phyloP scores from a whole-genome alignment of 2,329 filamentous ascomycete genomes.

The Aureobasidium subglaciale region DNA sequence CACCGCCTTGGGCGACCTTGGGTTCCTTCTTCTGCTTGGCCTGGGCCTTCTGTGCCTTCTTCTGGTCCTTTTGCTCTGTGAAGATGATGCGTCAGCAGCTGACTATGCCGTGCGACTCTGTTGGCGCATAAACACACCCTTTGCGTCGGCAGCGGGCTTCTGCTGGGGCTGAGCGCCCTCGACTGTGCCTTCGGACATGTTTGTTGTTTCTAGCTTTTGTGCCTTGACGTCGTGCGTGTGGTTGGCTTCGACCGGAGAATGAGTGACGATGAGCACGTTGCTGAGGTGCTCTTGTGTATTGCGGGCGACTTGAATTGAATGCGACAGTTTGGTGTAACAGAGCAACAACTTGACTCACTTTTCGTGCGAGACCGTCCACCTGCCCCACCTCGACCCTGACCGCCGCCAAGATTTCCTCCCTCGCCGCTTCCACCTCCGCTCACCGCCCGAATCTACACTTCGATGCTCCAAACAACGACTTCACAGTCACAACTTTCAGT shows the following conservation, averaged over 20 bases:
- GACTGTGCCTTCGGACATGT: constrained; percentile 16
- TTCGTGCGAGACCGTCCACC: neutral
- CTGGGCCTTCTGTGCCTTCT: constrained; percentile 22
- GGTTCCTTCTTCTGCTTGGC: constrained; percentile 21
- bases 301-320: neutral
- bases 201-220: neutral
- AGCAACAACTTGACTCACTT: constrained; percentile 6
- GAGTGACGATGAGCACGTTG: neutral
- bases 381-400: constrained; percentile 6
- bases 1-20: constrained; percentile 16
- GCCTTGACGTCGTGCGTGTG: neutral
- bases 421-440: neutral
- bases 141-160: constrained; percentile 17
- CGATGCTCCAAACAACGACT: no score
- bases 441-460: neutral
- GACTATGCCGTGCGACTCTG: neutral
- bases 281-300: neutral
- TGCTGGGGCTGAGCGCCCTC: constrained; percentile 18
- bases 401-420: neutral
- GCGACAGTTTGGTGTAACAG: neutral
- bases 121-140: constrained; percentile 12
- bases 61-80: constrained; percentile 28
- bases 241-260: neutral
- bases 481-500: no score
- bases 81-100: neutral